Percentiles rank a stretch among this genome's conserved stretches.
Conservation (phyloP, 2,329 filamentous ascomycete genomes). For the Neopestalotiopsis rosae region DNA sequence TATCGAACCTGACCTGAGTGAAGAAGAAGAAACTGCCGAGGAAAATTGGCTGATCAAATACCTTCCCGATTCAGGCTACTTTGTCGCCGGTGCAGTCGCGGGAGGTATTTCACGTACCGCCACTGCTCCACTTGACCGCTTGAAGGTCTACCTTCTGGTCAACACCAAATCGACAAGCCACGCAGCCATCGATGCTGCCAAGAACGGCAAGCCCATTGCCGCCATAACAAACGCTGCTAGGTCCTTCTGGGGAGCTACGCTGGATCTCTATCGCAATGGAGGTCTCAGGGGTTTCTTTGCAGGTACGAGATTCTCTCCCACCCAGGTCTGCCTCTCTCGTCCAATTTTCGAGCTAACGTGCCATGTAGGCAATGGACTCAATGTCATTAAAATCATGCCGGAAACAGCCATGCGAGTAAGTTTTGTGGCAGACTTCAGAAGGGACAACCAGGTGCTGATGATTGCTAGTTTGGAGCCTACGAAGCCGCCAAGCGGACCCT, state of each 20-base stretch:
- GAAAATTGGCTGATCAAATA: conserved; percentile 67
- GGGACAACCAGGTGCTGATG: neutral
- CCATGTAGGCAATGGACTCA: conserved; percentile 83
- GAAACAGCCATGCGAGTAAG: conserved; percentile 88
- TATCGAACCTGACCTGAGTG: conserved; percentile 39
- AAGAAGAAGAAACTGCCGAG: conserved; percentile 39
- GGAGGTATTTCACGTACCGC: conserved; percentile 94
- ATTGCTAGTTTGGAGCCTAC: conserved; percentile 80
- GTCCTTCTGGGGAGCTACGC: conserved; percentile 75
- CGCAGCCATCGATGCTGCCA: conserved; percentile 67
- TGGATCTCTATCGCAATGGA: conserved; percentile 83
- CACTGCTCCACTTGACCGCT: conserved; percentile 92
- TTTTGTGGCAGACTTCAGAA: conserved; percentile 11
- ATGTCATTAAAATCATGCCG: conserved; percentile 97
- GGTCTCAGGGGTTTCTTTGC: conserved; percentile 91
- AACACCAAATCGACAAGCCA: conserved; percentile 71
- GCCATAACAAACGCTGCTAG: conserved; percentile 70
- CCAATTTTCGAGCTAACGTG: neutral
- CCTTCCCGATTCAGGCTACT: conserved; percentile 93
- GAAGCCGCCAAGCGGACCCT: conserved; percentile 92
- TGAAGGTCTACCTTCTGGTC: conserved; percentile 97
- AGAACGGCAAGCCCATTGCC: conserved; percentile 69
- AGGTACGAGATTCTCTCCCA: conserved; percentile 59
- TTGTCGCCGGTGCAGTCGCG: conserved; percentile 91
- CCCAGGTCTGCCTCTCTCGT: neutral